These are phyloP conservation scores for Penicillium soppii DNA, from an alignment of 495 filamentous ascomycete genomes.

Conservation along the genomic window DNA sequence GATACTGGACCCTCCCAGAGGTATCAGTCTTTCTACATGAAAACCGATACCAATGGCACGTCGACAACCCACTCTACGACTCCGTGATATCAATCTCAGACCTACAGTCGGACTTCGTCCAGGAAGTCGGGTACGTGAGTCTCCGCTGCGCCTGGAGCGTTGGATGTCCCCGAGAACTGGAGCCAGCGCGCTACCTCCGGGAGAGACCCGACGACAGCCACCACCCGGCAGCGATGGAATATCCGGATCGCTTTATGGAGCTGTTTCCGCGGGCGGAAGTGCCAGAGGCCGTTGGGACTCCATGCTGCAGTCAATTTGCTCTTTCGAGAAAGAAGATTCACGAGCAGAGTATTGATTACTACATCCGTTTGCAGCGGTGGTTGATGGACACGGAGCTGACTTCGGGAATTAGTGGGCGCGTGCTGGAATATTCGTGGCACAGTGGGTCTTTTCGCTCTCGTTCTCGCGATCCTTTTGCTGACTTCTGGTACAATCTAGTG, in stretches of 20 bases:
- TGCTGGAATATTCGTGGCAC: constrained; percentile 75
- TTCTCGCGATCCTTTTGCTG: neutral
- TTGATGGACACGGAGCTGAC: constrained; percentile 54
- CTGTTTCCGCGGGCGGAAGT: constrained; percentile 38
- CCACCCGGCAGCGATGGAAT: constrained; percentile 21
- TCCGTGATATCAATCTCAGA: constrained; percentile 25
- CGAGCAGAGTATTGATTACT: constrained; percentile 45
- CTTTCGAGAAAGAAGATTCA: constrained; percentile 52
- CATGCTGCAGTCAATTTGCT: constrained; percentile 72
- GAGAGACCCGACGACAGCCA: constrained; percentile 17
- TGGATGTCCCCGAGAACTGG: constrained; percentile 41
- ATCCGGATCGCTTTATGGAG: constrained; percentile 31
- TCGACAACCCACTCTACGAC: constrained; percentile 53
- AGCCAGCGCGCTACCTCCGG: constrained; percentile 25
- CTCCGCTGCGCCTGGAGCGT: constrained; percentile 45
- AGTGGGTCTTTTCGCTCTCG: constrained; percentile 25
- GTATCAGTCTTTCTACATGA: constrained; percentile 48
- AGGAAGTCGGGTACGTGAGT: constrained; percentile 46
- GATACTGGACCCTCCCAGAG: constrained; percentile 45
- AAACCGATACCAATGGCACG: constrained; percentile 47
- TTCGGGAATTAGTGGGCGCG: constrained; percentile 54
- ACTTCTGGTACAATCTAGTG: constrained; percentile 13
- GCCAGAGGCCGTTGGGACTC: constrained; percentile 33
- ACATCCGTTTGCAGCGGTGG: constrained; percentile 57
- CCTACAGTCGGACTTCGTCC: constrained; percentile 24